phyloP scores from a whole-genome alignment of 78 protist genomes.

The Bodo saltans region DNA sequence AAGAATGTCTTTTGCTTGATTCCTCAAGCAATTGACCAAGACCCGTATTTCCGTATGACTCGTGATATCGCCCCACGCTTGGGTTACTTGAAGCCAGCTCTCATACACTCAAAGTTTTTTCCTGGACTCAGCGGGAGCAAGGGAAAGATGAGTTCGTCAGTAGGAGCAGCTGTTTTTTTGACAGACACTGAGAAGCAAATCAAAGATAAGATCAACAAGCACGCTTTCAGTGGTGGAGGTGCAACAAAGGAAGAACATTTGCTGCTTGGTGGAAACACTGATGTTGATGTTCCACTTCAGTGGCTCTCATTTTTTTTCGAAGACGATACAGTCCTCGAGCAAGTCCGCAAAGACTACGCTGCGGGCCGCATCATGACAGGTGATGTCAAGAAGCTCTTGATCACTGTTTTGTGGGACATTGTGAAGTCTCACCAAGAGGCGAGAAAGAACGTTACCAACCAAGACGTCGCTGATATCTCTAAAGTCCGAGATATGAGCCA shows the following conservation, averaged over 20 bases:
- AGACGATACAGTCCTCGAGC: constrained; percentile 77
- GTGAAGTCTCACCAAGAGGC: constrained; percentile 44
- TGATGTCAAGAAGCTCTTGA: constrained; percentile 72
- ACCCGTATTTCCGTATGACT: constrained; percentile 98
- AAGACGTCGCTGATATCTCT: constrained; percentile 38
- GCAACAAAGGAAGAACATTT: constrained; percentile 89
- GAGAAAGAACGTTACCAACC: constrained; percentile 45
- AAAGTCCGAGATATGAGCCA: constrained; percentile 16
- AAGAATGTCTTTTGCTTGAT: constrained; percentile 85
- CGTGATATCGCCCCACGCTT: constrained; percentile 93
- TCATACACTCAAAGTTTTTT: constrained; percentile 89
- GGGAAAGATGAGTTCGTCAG: constrained; percentile 90
- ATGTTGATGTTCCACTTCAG: constrained; percentile 77
- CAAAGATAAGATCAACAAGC: constrained; percentile 71
- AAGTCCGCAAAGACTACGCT: constrained; percentile 58
- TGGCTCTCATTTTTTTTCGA: constrained; percentile 80
- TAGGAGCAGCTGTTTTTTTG: constrained; percentile 77
- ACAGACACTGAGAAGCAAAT: constrained; percentile 89
- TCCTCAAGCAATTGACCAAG: constrained; percentile 99
- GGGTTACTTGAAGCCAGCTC: constrained; percentile 85
- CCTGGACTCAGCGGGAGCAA: constrained; percentile 86
- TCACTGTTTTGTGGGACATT: constrained; percentile 44
- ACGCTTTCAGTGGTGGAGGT: constrained; percentile 94
- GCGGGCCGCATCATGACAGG: constrained; percentile 80
- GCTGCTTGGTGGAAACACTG: constrained; percentile 75